Conservation (phyloP, 2,329 filamentous ascomycete species). For the Dactylellina drechsleri region DNA sequence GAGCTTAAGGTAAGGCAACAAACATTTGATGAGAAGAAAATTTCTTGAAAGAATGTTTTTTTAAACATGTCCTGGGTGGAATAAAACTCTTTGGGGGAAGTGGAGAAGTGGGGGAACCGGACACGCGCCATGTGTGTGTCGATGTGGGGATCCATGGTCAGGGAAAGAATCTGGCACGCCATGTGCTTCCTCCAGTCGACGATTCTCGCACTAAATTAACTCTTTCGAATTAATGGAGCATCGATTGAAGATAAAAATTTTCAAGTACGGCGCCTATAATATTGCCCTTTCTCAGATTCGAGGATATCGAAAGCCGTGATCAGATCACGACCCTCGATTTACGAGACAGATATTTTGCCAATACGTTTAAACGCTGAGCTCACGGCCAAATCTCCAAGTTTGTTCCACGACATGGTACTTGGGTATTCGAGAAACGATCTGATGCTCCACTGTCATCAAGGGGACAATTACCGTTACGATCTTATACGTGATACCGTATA, state of each 20-base stretch:
- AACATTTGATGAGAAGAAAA: slow-evolving; percentile 8
- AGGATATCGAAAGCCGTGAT: too few relatives aligned
- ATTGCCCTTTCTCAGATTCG: background rate
- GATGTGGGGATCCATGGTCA: slow-evolving; percentile 13
- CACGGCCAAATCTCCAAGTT: too few relatives aligned
- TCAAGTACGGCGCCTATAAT: slow-evolving; percentile 11
- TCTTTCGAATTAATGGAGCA: background rate
- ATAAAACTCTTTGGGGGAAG: slow-evolving; percentile 1
- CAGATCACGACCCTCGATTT: too few relatives aligned
- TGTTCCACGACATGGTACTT: background rate
- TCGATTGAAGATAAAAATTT: background rate
- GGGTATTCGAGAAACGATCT: slow-evolving; percentile 3
- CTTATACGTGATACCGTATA: too few relatives aligned
- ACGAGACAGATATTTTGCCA: too few relatives aligned
- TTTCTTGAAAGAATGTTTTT: background rate
- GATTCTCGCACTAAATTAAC: slow-evolving; percentile 6
- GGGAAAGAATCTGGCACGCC: background rate
- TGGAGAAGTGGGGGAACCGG: slow-evolving; percentile 10
- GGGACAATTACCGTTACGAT: slow-evolving; percentile 2
- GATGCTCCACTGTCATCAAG: slow-evolving; percentile 5
- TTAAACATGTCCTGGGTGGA: background rate
- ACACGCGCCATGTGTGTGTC: background rate
- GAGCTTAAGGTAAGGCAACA: too few relatives aligned
- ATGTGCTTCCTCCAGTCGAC: background rate
- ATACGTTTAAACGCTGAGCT: too few relatives aligned